Base-by-base conservation (phyloP, 1,284 basidiomycete species). In the Melampsora americana region DNA sequence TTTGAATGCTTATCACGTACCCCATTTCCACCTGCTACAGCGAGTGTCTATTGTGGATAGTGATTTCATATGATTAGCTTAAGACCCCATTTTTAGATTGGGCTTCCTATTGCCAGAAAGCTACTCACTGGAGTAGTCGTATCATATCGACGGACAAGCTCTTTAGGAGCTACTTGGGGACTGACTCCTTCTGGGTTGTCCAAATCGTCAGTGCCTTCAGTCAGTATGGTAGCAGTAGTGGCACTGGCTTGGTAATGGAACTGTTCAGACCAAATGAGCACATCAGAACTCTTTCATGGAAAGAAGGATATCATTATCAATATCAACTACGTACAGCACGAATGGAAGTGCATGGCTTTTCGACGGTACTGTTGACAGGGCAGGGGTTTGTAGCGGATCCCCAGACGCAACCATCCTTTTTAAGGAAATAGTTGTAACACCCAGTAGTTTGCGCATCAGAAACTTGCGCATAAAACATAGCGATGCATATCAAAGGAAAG, bases 361-460 rank as follows among this genome's bases (percentile, higher is more conserved):
- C 39, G 39, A 42, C 39, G 12, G 39, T 28, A 62, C 28, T 62
- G 5, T 62, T 62, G 26, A 6, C 28, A 35, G 60, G 32, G 20
- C 60, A 62, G 6, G 60, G 60, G 18, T 62, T 62, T 32, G 3
- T 28, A 1, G 28, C 7, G 20, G 60, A 62, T 23, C 28, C 60
- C 20, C 18, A 62, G 18, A 62, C 60, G 16, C 60, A 62, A 30
- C 32, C 60, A 62, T 62, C 60, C 32, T 62, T 28, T 35, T 62
- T 4, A 28, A 62, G 60, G 32, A 42, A 42, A 12, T 42, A 42
- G 39, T 42, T 42, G 39, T 42, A 42, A 42, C 39, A 42, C 12
- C 39, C 39, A 42, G 39, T 42, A 42, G 1, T 42, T 42, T 42
- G 39, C 4, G 39, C 39, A 42, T 42, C 39, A 42, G 39, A 42